These are phyloP conservation scores for Aspergillus pseudoglaucus DNA, from an alignment of 2,329 filamentous ascomycete species.

Conservation along the genomic window DNA sequence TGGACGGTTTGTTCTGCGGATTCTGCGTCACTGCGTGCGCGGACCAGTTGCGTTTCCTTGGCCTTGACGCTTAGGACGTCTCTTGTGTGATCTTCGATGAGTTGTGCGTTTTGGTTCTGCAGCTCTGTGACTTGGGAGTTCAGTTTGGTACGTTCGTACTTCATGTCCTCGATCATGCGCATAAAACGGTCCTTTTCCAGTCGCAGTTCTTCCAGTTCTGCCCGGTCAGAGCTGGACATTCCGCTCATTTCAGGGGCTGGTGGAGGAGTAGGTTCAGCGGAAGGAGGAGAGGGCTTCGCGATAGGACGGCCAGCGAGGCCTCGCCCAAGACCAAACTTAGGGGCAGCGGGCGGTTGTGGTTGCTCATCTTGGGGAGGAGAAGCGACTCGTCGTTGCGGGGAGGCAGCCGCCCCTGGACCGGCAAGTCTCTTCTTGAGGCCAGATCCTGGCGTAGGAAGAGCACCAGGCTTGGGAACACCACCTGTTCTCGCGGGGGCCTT, in stretches of 20 bases:
- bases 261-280: constrained; percentile 42
- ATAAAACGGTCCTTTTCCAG: constrained; percentile 72
- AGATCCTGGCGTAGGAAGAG: constrained; percentile 35
- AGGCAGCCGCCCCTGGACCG: constrained; percentile 34
- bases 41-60: constrained; percentile 93
- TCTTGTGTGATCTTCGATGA: constrained; percentile 95
- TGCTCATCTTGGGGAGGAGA: constrained; percentile 43
- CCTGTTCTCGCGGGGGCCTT: constrained; percentile 39
- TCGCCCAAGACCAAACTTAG: constrained; percentile 59
- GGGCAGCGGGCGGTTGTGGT: constrained; percentile 33
- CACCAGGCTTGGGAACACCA: constrained; percentile 35
- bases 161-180: constrained; percentile 70
- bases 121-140: constrained; percentile 86
- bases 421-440: constrained; percentile 41
- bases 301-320: constrained; percentile 82
- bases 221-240: constrained; percentile 71
- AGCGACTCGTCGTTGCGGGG: constrained; percentile 38
- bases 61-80: constrained; percentile 96
- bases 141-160: constrained; percentile 73
- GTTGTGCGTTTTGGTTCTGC: constrained; percentile 90
- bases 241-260: constrained; percentile 54
- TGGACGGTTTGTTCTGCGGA: constrained; percentile 81
- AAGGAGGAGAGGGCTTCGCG: constrained; percentile 56
- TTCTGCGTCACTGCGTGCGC: constrained; percentile 83
- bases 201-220: constrained; percentile 86